Percentiles rank a stretch among this genome's conserved stretches.
Evolutionary conservation across 23 red algal species (phyloP).

Genomic region (Gracilariopsis chorda): DNA sequence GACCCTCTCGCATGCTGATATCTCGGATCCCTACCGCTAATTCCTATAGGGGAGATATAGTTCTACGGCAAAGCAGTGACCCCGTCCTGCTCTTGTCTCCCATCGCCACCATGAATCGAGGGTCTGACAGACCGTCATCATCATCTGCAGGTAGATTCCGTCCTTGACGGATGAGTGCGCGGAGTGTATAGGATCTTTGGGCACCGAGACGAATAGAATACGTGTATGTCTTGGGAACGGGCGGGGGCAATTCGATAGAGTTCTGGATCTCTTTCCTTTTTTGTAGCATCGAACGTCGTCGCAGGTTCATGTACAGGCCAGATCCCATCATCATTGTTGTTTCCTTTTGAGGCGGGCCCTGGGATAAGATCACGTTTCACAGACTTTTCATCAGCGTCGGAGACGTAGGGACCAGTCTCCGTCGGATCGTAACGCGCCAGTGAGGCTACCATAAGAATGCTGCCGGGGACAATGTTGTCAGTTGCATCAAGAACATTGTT

Average conservation of each 20-base stretch:
- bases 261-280: neutral
- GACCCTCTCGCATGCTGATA: conserved; percentile 50
- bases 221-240: neutral
- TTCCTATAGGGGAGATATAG: conserved; percentile 56
- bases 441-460: conserved; percentile 15
- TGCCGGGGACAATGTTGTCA: conserved; percentile 64
- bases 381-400: too few relatives aligned
- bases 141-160: conserved; percentile 65
- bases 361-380: too few relatives aligned
- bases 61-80: conserved; percentile 9
- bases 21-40: conserved; percentile 26
- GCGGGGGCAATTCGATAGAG: neutral
- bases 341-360: neutral
- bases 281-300: neutral
- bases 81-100: conserved; percentile 37
- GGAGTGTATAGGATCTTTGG: conserved; percentile 51
- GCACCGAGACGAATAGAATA: conserved; percentile 15
- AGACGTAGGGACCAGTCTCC: neutral
- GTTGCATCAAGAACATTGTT: conserved; percentile 34
- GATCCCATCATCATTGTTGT: neutral
- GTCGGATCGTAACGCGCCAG: conserved; percentile 47
- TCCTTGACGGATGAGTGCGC: conserved; percentile 54
- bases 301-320: neutral
- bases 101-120: conserved; percentile 48
- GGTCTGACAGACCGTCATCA: conserved; percentile 67